phyloP scores from a whole-genome alignment of 176 grass and related monocot species.

The Eragrostis nindensis region DNA sequence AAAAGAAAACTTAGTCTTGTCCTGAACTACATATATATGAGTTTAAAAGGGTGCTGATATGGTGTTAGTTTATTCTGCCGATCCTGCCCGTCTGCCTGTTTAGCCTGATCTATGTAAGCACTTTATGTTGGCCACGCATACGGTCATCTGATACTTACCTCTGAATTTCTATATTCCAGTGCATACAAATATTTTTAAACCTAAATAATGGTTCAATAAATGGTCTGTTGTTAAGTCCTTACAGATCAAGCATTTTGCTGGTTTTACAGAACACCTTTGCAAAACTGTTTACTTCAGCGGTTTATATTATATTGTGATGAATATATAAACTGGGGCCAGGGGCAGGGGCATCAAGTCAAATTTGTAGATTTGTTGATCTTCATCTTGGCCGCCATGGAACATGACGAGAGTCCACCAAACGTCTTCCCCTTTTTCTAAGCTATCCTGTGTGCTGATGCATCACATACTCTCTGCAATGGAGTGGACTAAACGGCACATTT shows the following conservation, averaged over 20 bases:
- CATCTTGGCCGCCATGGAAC: conserved; percentile 8
- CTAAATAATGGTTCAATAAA: too few relatives aligned
- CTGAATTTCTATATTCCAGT: too few relatives aligned
- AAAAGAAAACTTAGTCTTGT: neutral
- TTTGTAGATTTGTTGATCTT: neutral
- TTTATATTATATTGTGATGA: neutral
- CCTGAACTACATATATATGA: too few relatives aligned
- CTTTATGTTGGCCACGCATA: too few relatives aligned
- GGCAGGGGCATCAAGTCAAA: conserved; percentile 2
- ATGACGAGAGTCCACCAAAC: conserved; percentile 11
- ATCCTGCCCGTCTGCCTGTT: too few relatives aligned
- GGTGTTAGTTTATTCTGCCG: too few relatives aligned
- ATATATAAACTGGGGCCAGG: neutral
- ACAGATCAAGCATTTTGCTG: neutral
- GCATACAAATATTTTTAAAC: too few relatives aligned
- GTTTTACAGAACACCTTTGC: neutral
- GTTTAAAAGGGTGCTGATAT: too few relatives aligned
- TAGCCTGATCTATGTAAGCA: too few relatives aligned
- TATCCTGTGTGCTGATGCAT: conserved; percentile 28
- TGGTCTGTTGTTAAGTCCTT: neutral
- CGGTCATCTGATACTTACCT: too few relatives aligned
- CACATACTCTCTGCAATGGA: neutral
- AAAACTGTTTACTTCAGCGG: neutral
- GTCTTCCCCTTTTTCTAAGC: conserved; percentile 7
- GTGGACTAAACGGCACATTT: neutral